Evolutionary conservation across 768 basidiomycete species (phyloP), one percentile per base, ranked within the genome.

Genomic region (Mycena epipterygia): DNA sequence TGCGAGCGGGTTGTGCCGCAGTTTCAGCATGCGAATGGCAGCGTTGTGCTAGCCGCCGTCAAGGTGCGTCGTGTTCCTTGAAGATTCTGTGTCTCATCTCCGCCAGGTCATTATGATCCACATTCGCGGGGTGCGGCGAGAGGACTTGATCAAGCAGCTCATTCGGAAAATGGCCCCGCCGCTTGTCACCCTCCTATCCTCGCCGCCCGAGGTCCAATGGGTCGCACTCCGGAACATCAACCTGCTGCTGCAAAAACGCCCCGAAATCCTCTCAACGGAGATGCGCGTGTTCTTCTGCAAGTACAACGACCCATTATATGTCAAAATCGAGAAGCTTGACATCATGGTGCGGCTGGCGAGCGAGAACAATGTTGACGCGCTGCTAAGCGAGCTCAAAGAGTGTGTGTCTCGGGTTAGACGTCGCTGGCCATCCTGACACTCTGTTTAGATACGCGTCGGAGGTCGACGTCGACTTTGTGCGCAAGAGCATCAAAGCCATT

Each of bases 221-320:
- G 97, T 99, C 57, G 96, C 96, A 0, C 85, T 99, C 60, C 91
- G 98, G 37, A 99, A 99, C 78, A 96, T 99, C 84, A 98, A 98
- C 76, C 89, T 99, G 33, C 88, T 99, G 32, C 89, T 99, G 8
- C 98, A 99, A 81, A 97, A 97, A 77, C 92, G 95, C 7, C 83
- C 95, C 2, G 96, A 96, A 71, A 87, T 98, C 66, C 89, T 99
- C 11, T 90, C 93, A 9, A 96, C 94, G 79, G 98, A 99, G 80
- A 97, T 99, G 94, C 89, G 97, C 44, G 98, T 99, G 25, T 99
- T 99, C 81, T 99, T 99, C 87, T 99, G 97, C 90, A 99, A 99
- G 81, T 99, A 99, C 84, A 99, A 99, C 78, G 98, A 99, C 77
- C 97, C 98, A 4, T 83, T 97, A 23, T 99, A 99, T 77, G 97